phyloP scores from a whole-genome alignment of 1,284 basidiomycete species.

The Marasmius tenuissimus region DNA sequence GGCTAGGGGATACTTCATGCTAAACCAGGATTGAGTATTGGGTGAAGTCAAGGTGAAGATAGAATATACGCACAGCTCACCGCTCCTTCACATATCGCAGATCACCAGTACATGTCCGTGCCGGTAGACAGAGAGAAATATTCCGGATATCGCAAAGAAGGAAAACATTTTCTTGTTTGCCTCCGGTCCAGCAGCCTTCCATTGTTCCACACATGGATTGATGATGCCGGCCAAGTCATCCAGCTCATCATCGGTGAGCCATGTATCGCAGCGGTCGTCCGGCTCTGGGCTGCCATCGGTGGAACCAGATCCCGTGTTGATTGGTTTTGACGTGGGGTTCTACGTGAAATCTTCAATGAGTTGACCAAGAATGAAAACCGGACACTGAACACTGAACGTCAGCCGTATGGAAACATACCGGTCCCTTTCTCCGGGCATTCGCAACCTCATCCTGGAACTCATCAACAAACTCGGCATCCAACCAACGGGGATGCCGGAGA shows the following conservation, averaged over 20 bases:
- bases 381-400: background rate
- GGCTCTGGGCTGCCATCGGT: too few species aligned
- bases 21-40: background rate
- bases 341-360: background rate
- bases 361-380: background rate
- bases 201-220: conserved; percentile 28
- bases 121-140: conserved; percentile 30
- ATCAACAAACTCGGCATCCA: conserved; percentile 25
- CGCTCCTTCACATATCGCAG: conserved; percentile 34
- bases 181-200: conserved; percentile 32
- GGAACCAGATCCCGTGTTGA: too few species aligned
- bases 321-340: background rate
- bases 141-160: conserved; percentile 19
- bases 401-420: too few species aligned
- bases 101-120: conserved; percentile 33
- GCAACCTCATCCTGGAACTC: conserved; percentile 30
- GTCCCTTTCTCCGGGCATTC: conserved; percentile 3
- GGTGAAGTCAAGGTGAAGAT: background rate
- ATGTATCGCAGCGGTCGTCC: conserved; percentile 8
- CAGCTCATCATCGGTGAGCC: conserved; percentile 12
- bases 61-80: conserved; percentile 36
- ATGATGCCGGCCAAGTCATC: conserved; percentile 8
- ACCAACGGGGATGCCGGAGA: conserved; percentile 11
- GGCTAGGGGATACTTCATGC: conserved; percentile 7
- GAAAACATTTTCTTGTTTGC: conserved; percentile 4